Evolutionary conservation across 2,329 filamentous ascomycete genomes (phyloP).

Genomic region (Venturiaceae sp.): DNA sequence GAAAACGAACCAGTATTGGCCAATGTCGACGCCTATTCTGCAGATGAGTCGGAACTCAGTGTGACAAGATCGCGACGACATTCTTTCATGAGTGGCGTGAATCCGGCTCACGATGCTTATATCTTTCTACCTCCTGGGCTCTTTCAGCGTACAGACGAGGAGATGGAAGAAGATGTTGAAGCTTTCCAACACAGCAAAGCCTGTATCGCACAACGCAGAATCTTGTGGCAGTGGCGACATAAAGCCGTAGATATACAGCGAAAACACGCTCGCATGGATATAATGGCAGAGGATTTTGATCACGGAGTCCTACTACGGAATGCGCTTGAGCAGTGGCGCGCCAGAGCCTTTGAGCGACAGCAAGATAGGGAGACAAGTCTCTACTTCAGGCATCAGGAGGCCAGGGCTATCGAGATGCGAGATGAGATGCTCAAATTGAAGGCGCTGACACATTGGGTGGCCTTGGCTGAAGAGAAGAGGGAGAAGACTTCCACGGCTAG

Average conservation of each 20-base stretch:
- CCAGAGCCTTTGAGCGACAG: background rate
- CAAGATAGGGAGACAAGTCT: constrained; percentile 4
- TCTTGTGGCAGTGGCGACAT: constrained; percentile 38
- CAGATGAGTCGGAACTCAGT: constrained; percentile 16
- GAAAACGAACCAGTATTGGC: constrained; percentile 10
- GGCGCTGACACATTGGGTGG: constrained; percentile 60
- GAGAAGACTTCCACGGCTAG: constrained; percentile 58
- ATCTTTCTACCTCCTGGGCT: background rate
- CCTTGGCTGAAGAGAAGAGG: constrained; percentile 53
- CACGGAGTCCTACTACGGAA: constrained; percentile 6
- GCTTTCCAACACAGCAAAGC: constrained; percentile 33
- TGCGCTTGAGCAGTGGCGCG: constrained; percentile 9
- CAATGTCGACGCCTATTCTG: constrained; percentile 16
- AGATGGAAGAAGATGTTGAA: constrained; percentile 39
- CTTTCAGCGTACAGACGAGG: background rate
- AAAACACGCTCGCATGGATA: constrained; percentile 17
- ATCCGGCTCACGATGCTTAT: background rate
- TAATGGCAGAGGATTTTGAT: constrained; percentile 12
- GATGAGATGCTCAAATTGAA: constrained; percentile 56
- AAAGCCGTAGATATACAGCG: constrained; percentile 23
- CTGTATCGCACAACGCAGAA: constrained; percentile 17
- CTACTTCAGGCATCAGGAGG: constrained; percentile 32
- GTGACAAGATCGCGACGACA: background rate
- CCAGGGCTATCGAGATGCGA: constrained; percentile 52
- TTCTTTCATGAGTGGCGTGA: background rate